Base-by-base conservation (phyloP, 305 asterid species). In the Fraxinus latifolia region DNA sequence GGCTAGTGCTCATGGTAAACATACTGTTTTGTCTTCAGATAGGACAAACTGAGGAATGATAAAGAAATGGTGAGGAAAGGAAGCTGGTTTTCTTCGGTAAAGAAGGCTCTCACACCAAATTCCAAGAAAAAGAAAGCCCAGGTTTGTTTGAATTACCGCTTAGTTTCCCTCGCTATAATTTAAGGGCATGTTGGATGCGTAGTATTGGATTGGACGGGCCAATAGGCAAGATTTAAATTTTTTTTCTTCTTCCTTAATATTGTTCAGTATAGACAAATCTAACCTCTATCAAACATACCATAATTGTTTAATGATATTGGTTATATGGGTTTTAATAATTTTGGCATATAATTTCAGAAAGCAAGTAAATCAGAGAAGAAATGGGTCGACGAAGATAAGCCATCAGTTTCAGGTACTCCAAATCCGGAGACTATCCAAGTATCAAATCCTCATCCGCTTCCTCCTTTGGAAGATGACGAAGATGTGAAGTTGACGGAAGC, bases 51-150 rank as follows among this genome's bases (percentile, higher is more conserved):
- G 90, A 55, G 91, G 86, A 89, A 90, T 84, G 87, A 79, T 85
- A 84, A 76, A 76, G 83, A 79, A 55, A 95, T 95, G 98, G 97
- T 93, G 76, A 91, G 88, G 91, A 94, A 92, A 90, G 93, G 97
- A 86, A 87, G 90, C 88, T 95, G 99, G 99, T 89, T 95, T 82
- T 92, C 97, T 79, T 92, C 98, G 3, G 91, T 95, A 32, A 95
- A 93, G 92, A 94, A 94, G 91, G 98, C 89, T 84, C 87, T 95
- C 77, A 94, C 93, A 85, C 95, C 97, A 15, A 87, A 87, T 79
- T 89, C 94, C 33, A 91, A 91, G 90, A 89, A 53, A 74, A 90
- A 89, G 85, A 89, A 86, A 75, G 82, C 83, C 80, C 87, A 88
- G 92, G 93, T 92, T 80, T 74, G 82, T 70, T 74, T 17, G 53